A percentile compares a stretch with the other conserved stretches of the same genome.
These are phyloP conservation scores for Penicillium nucicola DNA, from an alignment of 495 filamentous ascomycete genomes.

Conservation along the genomic window DNA sequence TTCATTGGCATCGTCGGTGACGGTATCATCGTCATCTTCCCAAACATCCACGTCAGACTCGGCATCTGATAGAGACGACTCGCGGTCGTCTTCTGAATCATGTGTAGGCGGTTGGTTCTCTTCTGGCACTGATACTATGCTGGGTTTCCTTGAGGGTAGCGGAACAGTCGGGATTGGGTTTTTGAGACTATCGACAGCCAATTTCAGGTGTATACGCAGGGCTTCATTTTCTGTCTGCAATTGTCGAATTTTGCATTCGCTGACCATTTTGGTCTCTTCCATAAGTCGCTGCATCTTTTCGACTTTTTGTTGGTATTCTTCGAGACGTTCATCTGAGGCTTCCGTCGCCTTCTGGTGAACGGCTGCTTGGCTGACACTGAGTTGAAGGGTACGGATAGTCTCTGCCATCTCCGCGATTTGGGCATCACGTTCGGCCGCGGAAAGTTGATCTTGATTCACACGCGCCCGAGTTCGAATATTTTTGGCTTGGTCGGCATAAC, in stretches of 20 bases:
- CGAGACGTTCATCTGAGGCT: conserved; percentile 67
- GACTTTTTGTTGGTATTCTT: conserved; percentile 88
- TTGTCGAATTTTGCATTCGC: conserved; percentile 85
- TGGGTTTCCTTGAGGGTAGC: conserved; percentile 35
- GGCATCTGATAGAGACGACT: conserved; percentile 28
- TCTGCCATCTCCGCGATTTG: conserved; percentile 93
- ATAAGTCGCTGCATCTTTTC: conserved; percentile 84
- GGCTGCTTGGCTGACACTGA: conserved; percentile 58
- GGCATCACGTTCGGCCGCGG: conserved; percentile 82
- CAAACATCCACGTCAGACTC: conserved; percentile 38
- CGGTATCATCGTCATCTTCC: conserved; percentile 34
- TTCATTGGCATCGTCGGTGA: conserved; percentile 25
- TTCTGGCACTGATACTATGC: conserved; percentile 35
- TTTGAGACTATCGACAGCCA: conserved; percentile 80
- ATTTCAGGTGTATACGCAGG: conserved; percentile 75
- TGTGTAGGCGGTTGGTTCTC: conserved; percentile 34
- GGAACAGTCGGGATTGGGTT: conserved; percentile 69
- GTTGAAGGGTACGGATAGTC: conserved; percentile 80
- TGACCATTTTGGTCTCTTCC: conserved; percentile 85
- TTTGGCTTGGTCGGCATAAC: conserved; percentile 98
- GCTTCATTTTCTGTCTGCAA: conserved; percentile 88
- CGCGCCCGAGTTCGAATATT: conserved; percentile 94
- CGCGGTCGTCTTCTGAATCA: conserved; percentile 39
- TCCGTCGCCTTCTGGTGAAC: conserved; percentile 49
- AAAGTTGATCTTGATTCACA: conserved; percentile 89